Base-by-base conservation (phyloP, 768 basidiomycete species). In the Mycena kentingensis region DNA sequence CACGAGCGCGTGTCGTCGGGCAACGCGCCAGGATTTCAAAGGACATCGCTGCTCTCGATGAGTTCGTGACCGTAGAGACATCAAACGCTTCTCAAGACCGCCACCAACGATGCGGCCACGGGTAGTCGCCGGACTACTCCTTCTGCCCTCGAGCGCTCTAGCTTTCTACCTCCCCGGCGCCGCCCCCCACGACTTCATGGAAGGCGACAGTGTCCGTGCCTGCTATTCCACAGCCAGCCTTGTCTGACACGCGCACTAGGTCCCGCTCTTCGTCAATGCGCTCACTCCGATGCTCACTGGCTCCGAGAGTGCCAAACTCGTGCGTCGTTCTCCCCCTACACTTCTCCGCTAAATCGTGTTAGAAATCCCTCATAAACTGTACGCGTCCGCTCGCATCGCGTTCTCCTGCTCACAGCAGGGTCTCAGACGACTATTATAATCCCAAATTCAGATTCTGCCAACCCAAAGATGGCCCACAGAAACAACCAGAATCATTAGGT, bases 351-450 rank as follows among this genome's bases (percentile, higher is more conserved):
- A 21, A 21, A 31, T 39, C 27, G 25, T 26, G 19, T 18, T 54
- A 94, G 92, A 93, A 88, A 88, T 95, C 92, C 15, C 72, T 95
- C 60, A 90, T 95, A 46, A 93, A 93, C 64, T 93, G 92, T 93
- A 60, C 63, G 81, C 25, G 44, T 35, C 19, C n/a, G 42, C 45
- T 36, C 37, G 39, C 29, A 35, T 47, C 19, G 21, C n/a, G 16
- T 26, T 31, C 21, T 32, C 5, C 25, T 37, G 51, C 21, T 51
- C 49, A 56, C 27, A 49, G 7, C 41, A 11, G 53, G 54, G 54
- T 62, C 28, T 31, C 61, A 90, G 92, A 96, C 68, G 96, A 98
- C 68, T 98, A 96, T 71, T 98, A 98, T 70, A 82, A 94, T 63
- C 81, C 87, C 2, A 77, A 77, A 47, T 89, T 98, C 57, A 84